Base-by-base conservation (phyloP, 2,329 filamentous ascomycete species). In the Aspergillus aculeatinus region DNA sequence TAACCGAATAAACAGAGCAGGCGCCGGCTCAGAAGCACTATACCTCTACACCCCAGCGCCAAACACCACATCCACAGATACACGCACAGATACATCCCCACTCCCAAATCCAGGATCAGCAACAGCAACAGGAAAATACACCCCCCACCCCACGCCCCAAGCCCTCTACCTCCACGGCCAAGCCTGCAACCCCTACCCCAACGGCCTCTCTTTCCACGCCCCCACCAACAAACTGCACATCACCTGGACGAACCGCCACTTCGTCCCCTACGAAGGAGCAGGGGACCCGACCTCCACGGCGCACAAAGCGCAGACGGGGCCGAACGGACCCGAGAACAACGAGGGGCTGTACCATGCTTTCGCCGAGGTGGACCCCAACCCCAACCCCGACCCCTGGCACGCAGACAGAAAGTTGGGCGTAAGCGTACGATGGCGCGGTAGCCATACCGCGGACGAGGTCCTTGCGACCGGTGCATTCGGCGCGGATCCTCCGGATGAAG, bases 251-350 rank as follows among this genome's bases (percentile, higher is more conserved):
- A 55, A 55, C 27, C 53, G 53, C 10, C 53, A 48, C n/a, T 55
- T 55, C 16, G 23, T 55, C 25, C n/a, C 31, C 9, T 55, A 55
- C 14, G 42, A 48, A 7, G 53, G 53, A 4, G 53, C 53, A 7
- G n/a, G 9, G 10, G 42, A 48, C 16, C 1, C 42, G 4, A 27
- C n/a, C 16, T 55, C 53, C 11, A 55, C 44, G 5, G 42, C 53
- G 5, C 53, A 55, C 42, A 55, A 55, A 33, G 53, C 53, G 6
- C 53, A 55, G 44, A 19, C 53, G 23, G 53, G 53, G 2, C 53
- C 53, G 5, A 55, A 55, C 25, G 53, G 53, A 3, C 53, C 53
- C 6, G 53, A 55, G 53, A 55, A 55, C 16, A 55, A 55, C 39
- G 53, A 55, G 33, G 53, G 42, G 12, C 16, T 55, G 12, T 55